Evolutionary conservation across 2,329 filamentous ascomycete genomes (phyloP).

Genomic region (Rutstroemia sp.): DNA sequence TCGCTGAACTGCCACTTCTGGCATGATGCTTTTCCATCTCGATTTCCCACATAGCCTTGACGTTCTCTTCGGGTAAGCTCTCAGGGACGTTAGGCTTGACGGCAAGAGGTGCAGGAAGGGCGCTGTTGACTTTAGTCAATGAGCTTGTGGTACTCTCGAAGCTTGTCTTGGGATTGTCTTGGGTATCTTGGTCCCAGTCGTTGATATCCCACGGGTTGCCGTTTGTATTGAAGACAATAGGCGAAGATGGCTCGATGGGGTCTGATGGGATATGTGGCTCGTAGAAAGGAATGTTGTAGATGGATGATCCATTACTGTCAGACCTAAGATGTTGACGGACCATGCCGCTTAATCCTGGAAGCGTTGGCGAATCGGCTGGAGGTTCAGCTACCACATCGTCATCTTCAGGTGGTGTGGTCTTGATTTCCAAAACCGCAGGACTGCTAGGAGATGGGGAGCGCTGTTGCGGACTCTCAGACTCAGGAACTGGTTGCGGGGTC

Average conservation of each 20-base stretch:
- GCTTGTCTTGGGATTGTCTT: conserved; percentile 11
- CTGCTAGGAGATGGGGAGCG: neutral
- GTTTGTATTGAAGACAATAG: conserved; percentile 30
- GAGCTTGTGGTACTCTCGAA: conserved; percentile 11
- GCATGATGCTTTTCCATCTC: conserved; percentile 32
- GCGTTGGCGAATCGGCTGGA: conserved; percentile 64
- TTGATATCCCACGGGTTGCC: conserved; percentile 39
- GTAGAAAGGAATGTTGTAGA: conserved; percentile 51
- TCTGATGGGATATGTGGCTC: conserved; percentile 34
- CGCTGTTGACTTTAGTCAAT: conserved; percentile 10
- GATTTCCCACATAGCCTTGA: conserved; percentile 23
- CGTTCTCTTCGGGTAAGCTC: conserved; percentile 6
- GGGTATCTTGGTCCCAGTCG: conserved; percentile 24
- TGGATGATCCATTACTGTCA: conserved; percentile 73
- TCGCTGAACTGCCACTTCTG: conserved; percentile 41
- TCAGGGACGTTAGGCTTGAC: conserved; percentile 14
- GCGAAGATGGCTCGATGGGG: conserved; percentile 22
- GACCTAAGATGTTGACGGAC: conserved; percentile 78
- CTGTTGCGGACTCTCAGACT: neutral
- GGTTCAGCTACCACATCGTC: neutral
- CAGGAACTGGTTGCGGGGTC: conserved; percentile 7
- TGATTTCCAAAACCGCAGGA: neutral
- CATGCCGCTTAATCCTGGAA: conserved; percentile 71
- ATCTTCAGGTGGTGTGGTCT: conserved; percentile 4
- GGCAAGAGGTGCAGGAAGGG: conserved; percentile 10